A percentile compares a stretch with the other conserved stretches of the same genome.
Evolutionary conservation across 2,329 filamentous ascomycete species (phyloP).

Genomic region (Emergomyces africanus): DNA sequence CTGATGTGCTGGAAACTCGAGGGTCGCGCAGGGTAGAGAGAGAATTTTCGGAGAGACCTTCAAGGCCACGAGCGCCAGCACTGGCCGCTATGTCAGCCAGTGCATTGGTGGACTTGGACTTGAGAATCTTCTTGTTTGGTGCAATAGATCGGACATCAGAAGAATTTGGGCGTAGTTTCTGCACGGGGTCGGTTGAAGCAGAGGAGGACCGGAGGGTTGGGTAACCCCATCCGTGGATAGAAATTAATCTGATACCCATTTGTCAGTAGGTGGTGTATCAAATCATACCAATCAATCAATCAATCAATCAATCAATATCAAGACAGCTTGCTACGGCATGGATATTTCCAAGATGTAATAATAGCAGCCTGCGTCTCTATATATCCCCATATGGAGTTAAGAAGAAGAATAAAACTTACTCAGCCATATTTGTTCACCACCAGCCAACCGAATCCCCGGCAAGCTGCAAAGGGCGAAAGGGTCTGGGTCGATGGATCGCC

Average conservation of each 20-base stretch:
- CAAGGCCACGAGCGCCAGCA: conserved; percentile 15
- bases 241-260: conserved; percentile 8
- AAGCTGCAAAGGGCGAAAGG: background rate
- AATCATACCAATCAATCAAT: background rate
- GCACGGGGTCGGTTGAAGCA: conserved; percentile 3
- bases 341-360: no score
- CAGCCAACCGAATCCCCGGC: background rate
- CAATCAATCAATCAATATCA: background rate
- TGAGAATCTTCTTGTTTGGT: conserved; percentile 27
- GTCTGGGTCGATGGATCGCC: background rate
- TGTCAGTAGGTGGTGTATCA: background rate
- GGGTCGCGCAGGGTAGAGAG: conserved; percentile 37
- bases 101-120: conserved; percentile 33
- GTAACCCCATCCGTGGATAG: conserved; percentile 9
- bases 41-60: conserved; percentile 24
- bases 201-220: conserved; percentile 1
- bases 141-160: conserved; percentile 23
- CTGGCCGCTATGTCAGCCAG: conserved; percentile 24
- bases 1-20: conserved; percentile 23
- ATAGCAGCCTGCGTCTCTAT: background rate
- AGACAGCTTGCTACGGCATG: background rate
- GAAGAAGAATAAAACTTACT: conserved; percentile 7
- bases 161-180: conserved; percentile 13
- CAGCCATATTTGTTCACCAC: conserved; percentile 7
- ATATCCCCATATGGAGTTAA: background rate